These are phyloP conservation scores for Termitomyces bulborhizus DNA, from an alignment of 768 basidiomycete genomes.

Conservation along the genomic window DNA sequence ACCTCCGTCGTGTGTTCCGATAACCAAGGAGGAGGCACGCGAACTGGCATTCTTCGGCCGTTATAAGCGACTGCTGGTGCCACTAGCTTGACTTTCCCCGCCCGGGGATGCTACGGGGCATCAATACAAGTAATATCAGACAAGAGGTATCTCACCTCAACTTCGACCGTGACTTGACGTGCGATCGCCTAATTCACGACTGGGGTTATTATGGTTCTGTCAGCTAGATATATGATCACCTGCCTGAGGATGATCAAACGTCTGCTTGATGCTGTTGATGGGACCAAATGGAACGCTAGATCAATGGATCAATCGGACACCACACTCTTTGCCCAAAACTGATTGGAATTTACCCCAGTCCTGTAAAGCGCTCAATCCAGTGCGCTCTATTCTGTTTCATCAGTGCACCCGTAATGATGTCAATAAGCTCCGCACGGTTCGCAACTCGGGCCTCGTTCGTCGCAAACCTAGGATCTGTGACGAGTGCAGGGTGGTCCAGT, in stretches of 20 bases:
- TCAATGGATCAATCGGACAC: not conserved
- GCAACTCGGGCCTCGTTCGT: conserved; percentile 73
- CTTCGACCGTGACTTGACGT: conserved; percentile 65
- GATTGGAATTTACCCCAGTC: conserved; percentile 55
- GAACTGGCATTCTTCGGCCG: conserved; percentile 69
- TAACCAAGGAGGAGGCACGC: conserved; percentile 78
- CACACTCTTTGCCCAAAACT: not conserved
- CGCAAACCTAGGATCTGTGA: conserved; percentile 54
- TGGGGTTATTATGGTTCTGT: conserved; percentile 1
- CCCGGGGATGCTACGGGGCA: conserved; percentile 55
- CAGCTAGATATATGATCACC: not conserved
- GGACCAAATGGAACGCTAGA: conserved; percentile 78
- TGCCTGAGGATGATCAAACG: conserved; percentile 81
- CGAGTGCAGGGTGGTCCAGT: conserved; percentile 54
- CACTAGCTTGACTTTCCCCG: conserved; percentile 73
- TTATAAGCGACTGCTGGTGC: conserved; percentile 80
- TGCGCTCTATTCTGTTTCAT: conserved; percentile 51
- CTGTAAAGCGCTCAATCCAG: conserved; percentile 74
- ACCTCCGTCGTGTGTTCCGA: conserved; percentile 83
- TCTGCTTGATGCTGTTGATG: conserved; percentile 86
- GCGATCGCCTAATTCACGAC: conserved; percentile 52
- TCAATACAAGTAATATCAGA: conserved; percentile 17
- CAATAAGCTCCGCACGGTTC: conserved; percentile 64
- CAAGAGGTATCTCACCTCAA: conserved; percentile 55
- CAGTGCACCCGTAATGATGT: conserved; percentile 60